phyloP scores from a whole-genome alignment of 2,329 filamentous ascomycete species.

The Colletotrichum incanum region DNA sequence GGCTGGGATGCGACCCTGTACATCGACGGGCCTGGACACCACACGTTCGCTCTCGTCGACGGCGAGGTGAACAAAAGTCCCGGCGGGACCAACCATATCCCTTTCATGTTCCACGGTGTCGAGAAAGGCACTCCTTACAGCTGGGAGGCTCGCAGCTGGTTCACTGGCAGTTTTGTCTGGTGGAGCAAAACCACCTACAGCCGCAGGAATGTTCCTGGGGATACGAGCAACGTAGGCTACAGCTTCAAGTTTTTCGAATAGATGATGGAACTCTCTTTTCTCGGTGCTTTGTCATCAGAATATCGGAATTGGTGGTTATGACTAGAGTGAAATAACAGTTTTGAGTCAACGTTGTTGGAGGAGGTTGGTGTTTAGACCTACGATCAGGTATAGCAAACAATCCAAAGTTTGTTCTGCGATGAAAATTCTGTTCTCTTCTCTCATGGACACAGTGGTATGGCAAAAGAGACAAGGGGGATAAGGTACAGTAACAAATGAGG shows the following conservation, averaged over 20 bases:
- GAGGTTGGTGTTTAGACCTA: no score
- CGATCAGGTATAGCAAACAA: no score
- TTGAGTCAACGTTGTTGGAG: no score
- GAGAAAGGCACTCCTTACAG: slow-evolving; percentile 44
- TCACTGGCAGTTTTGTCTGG: slow-evolving; percentile 45
- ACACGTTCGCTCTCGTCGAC: slow-evolving; percentile 46
- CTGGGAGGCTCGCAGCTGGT: slow-evolving; percentile 45
- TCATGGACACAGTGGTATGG: no score
- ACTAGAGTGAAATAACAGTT: no score
- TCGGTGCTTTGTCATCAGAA: background rate
- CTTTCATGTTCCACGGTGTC: slow-evolving; percentile 46
- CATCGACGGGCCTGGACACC: slow-evolving; percentile 47
- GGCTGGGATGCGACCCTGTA: slow-evolving; percentile 47
- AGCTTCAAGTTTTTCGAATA: slow-evolving; percentile 47
- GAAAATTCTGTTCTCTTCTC: no score
- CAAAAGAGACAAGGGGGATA: no score
- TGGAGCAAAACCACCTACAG: slow-evolving; percentile 44
- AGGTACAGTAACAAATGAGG: no score
- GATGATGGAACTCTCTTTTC: background rate
- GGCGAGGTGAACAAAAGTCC: slow-evolving; percentile 44
- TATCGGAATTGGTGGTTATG: background rate
- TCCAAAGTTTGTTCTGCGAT: no score
- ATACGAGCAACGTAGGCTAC: slow-evolving; percentile 40
- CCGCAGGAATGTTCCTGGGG: slow-evolving; percentile 44
- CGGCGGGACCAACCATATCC: slow-evolving; percentile 37